Evolutionary conservation across 1,284 basidiomycete species (phyloP), one percentile per base, ranked within the genome.

Genomic region (Moniliophthora roreri): DNA sequence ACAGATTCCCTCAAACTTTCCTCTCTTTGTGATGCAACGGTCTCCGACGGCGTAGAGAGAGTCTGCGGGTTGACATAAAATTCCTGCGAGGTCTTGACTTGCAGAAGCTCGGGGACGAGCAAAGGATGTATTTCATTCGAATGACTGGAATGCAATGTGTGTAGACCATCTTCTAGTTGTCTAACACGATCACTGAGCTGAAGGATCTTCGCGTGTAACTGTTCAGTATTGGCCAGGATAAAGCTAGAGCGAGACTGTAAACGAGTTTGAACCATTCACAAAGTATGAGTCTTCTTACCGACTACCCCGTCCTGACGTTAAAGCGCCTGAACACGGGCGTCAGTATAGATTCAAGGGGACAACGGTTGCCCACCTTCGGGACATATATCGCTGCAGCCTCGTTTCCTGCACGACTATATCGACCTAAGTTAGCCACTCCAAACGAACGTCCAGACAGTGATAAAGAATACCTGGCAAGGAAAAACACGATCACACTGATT

Each of bases 151-250:
- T 80, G 76, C 2, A 77, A 57, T 0, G 62, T 58, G 39, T 75
- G 75, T 11, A 85, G 70, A 0, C 78, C 82, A 8, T 82, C 80
- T 63, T 86, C 84, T 0, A 86, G 74, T 53, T 79, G 74, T 28
- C 79, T 73, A 34, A 85, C 82, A 20, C 83, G 79, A 46, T 82
- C 78, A 57, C 80, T 77, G 56, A 85, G 74, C 50, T 77, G 69
- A 40, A 74, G 72, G 49, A 85, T 83, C 64, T 83, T 84, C 41
- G 80, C 78, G 58, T 85, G 83, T 16, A 86, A 67, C 59, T 83
- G 79, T 53, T 82, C 82, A 4, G 83, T 84, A 58, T 84, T 82
- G 2, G 82, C 81, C 20, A 85, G 76, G 50, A 85, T 82, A 58
- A 84, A 82, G 53, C 81, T 81, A 44, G 20, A 32, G 18, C 38